A percentile compares a stretch with the other conserved stretches of the same genome.
These are phyloP conservation scores for Aspergillus saccharolyticus DNA, from an alignment of 495 filamentous ascomycete genomes.

Conservation along the genomic window DNA sequence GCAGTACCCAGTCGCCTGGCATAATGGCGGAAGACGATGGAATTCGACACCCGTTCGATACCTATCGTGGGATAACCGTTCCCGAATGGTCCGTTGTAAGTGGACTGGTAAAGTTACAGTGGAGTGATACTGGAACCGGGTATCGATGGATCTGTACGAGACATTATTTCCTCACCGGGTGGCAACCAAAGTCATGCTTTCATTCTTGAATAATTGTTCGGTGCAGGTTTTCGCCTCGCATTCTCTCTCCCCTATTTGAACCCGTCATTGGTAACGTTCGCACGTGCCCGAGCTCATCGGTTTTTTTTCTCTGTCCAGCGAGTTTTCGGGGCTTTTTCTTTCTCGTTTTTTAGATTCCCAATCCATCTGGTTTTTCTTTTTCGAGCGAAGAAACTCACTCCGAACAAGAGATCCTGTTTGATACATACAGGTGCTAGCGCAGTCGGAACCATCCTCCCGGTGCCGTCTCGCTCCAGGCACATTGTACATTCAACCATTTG, in stretches of 20 bases:
- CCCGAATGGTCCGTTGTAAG: background rate
- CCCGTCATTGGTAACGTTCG: background rate
- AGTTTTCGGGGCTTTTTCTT: background rate
- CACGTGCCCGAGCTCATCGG: background rate
- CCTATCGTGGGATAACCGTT: constrained; percentile 2
- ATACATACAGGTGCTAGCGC: constrained; percentile 13
- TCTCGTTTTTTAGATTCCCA: background rate
- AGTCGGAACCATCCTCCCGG: constrained; percentile 25
- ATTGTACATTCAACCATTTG: constrained; percentile 6
- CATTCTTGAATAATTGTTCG: constrained; percentile 5
- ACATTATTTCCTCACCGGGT: constrained; percentile 14
- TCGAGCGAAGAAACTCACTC: background rate
- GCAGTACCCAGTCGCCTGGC: background rate
- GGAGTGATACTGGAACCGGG: constrained; percentile 3
- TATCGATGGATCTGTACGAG: background rate
- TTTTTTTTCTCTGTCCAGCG: background rate
- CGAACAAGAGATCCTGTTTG: constrained; percentile 3
- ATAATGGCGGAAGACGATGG: background rate
- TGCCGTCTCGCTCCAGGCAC: constrained; percentile 24
- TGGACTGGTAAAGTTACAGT: constrained; percentile 16
- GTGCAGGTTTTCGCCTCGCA: constrained; percentile 1
- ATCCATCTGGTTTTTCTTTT: background rate
- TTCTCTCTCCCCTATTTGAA: constrained; percentile 10
- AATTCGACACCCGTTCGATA: background rate
- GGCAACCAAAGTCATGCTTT: constrained; percentile 4